phyloP scores from a whole-genome alignment of 2,329 filamentous ascomycete species.

The Penicillium polonicum region DNA sequence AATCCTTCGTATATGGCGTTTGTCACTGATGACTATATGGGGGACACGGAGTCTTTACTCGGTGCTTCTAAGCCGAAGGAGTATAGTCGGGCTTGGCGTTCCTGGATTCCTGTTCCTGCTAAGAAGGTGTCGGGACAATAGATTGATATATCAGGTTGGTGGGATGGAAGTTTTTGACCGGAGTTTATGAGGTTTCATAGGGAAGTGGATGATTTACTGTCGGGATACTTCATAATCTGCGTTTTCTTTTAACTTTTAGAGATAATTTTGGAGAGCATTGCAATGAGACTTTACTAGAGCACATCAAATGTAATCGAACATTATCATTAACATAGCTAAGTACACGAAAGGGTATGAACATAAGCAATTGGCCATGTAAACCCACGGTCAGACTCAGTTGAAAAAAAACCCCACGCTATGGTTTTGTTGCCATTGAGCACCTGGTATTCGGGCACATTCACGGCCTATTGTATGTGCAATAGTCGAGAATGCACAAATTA shows the following conservation, averaged over 20 bases:
- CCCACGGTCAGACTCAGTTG: conserved; percentile 69
- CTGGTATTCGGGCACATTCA: conserved; percentile 82
- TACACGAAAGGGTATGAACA: not conserved
- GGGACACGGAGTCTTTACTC: not conserved
- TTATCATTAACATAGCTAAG: not conserved
- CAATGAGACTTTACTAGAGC: not conserved
- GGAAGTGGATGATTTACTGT: not conserved
- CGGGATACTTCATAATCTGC: not conserved
- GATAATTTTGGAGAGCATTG: not conserved
- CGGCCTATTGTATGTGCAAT: conserved; percentile 57
- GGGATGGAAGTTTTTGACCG: conserved; percentile 17
- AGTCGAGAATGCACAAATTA: not conserved
- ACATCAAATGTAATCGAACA: not conserved
- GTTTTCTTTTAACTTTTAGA: not conserved
- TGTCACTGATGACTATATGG: not conserved
- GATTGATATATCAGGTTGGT: not conserved
- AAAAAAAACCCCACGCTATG: conserved; percentile 67
- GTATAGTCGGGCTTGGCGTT: not conserved
- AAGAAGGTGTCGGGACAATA: not conserved
- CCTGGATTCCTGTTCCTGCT: conserved; percentile 4
- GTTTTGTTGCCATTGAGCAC: conserved; percentile 90
- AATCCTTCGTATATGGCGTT: not conserved
- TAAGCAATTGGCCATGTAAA: conserved; percentile 44
- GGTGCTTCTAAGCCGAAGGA: not conserved
- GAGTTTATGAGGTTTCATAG: conserved; percentile 11